Evolutionary conservation across 169 alveolate genomes (phyloP).

Genomic region (Babesia bigemina): DNA sequence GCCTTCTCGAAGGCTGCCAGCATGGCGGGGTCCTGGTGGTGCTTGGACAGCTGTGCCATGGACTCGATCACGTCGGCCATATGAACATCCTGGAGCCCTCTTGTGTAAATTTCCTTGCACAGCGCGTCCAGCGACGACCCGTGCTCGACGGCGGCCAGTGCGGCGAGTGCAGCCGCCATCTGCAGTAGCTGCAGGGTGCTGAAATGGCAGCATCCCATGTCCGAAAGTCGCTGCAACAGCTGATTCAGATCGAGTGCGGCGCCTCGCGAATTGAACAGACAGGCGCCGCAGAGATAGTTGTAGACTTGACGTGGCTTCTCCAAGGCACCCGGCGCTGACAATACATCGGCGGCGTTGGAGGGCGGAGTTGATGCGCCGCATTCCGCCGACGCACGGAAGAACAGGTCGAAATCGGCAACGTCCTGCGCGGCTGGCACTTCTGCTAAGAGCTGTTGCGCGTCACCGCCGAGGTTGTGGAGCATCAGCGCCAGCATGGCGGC

Average conservation of each 20-base stretch:
- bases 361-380: slow-evolving; percentile 14
- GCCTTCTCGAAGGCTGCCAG: slow-evolving; percentile 9
- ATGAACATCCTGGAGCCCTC: not conserved
- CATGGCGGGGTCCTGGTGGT: slow-evolving; percentile 4
- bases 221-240: not conserved
- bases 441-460: slow-evolving; percentile 12
- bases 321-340: not conserved
- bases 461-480: slow-evolving; percentile 38
- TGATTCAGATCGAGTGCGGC: not conserved
- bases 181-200: slow-evolving; percentile 13
- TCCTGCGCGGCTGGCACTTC: not conserved
- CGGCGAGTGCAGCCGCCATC: slow-evolving; percentile 18
- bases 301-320: slow-evolving; percentile 9
- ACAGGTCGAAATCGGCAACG: slow-evolving; percentile 19
- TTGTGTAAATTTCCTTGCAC: slow-evolving; percentile 1
- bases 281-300: slow-evolving; percentile 27
- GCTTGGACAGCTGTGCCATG: slow-evolving; percentile 4
- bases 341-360: not conserved
- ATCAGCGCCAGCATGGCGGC: slow-evolving; percentile 42
- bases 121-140: not conserved
- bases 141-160: not conserved
- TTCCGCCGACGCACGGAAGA: slow-evolving; percentile 49
- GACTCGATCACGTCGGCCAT: slow-evolving; percentile 8
- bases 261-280: not conserved
- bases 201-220: not conserved